Percentiles rank a stretch among this genome's conserved stretches.
phyloP scores from a whole-genome alignment of 2,329 filamentous ascomycete genomes.

The Scedosporium aurantiacum region DNA sequence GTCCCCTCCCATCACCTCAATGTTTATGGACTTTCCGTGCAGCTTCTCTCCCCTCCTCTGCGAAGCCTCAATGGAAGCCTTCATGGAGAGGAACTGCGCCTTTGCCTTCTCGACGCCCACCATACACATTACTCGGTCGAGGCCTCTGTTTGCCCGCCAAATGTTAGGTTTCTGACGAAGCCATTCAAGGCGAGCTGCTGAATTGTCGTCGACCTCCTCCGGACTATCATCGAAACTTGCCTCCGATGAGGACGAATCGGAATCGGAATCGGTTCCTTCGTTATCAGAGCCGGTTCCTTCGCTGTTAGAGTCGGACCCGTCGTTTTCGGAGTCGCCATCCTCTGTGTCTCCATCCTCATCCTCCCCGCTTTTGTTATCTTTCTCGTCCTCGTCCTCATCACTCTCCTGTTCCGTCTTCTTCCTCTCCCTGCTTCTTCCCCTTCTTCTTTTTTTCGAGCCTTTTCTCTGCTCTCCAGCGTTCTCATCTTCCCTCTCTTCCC shows the following conservation, averaged over 20 bases:
- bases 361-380: neutral
- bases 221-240: neutral
- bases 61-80: conserved; percentile 48
- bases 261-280: neutral
- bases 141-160: conserved; percentile 27
- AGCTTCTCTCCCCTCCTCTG: conserved; percentile 14
- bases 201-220: neutral
- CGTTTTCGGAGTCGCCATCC: neutral
- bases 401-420: neutral
- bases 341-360: neutral
- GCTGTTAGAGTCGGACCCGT: neutral
- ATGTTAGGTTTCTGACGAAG: neutral
- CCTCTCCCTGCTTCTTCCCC: neutral
- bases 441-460: neutral
- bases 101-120: conserved; percentile 64
- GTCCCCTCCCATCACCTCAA: neutral
- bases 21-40: neutral
- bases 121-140: conserved; percentile 59
- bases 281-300: neutral
- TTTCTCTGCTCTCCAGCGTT: neutral
- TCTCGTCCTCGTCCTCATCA: neutral
- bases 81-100: conserved; percentile 48
- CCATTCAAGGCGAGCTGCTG: neutral
- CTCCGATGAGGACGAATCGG: too few relatives aligned
- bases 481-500: neutral